A percentile compares a stretch with the other conserved stretches of the same genome.
phyloP scores from a whole-genome alignment of 2,329 filamentous ascomycete species.

The Tetracladium maxilliforme region DNA sequence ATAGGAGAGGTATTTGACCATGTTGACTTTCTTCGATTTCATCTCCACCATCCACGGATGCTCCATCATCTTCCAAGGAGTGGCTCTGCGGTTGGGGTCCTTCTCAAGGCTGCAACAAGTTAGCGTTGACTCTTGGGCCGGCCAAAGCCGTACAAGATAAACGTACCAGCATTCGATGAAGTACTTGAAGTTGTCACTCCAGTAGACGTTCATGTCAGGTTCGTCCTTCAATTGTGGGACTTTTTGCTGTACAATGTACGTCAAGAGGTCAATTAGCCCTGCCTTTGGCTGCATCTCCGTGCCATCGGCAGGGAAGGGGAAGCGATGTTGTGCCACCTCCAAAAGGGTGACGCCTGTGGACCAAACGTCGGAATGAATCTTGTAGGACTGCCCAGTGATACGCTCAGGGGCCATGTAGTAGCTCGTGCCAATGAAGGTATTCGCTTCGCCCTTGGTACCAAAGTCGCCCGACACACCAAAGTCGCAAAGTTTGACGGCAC shows the following conservation, averaged over 20 bases:
- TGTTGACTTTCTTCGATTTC: conserved; percentile 91
- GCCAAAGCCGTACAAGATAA: conserved; percentile 4
- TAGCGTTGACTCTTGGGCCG: neutral
- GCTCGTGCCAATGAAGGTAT: conserved; percentile 96
- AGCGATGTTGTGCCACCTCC: conserved; percentile 98
- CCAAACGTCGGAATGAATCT: conserved; percentile 98
- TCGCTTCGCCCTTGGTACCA: conserved; percentile 94
- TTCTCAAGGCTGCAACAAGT: conserved; percentile 64
- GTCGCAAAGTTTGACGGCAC: conserved; percentile 94
- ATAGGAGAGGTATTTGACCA: conserved; percentile 83
- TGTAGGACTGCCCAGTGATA: conserved; percentile 95
- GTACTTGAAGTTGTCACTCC: conserved; percentile 97
- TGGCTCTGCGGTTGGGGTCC: conserved; percentile 71
- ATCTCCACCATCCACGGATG: conserved; percentile 99
- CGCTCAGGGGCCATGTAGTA: conserved; percentile 99
- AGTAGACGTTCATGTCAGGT: conserved; percentile 73
- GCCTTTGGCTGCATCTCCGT: conserved; percentile 90
- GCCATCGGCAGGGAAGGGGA: conserved; percentile 94
- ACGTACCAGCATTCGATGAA: conserved; percentile 98
- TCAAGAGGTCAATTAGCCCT: conserved; percentile 85
- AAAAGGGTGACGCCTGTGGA: conserved; percentile 90
- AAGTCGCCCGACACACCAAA: conserved; percentile 97
- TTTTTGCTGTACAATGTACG: conserved; percentile 91
- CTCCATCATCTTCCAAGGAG: conserved; percentile 96
- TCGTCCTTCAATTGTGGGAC: conserved; percentile 96